These are phyloP conservation scores for Yamadazyma songkhlaensis DNA, from an alignment of 1,139 yeast genomes.

Conservation along the genomic window DNA sequence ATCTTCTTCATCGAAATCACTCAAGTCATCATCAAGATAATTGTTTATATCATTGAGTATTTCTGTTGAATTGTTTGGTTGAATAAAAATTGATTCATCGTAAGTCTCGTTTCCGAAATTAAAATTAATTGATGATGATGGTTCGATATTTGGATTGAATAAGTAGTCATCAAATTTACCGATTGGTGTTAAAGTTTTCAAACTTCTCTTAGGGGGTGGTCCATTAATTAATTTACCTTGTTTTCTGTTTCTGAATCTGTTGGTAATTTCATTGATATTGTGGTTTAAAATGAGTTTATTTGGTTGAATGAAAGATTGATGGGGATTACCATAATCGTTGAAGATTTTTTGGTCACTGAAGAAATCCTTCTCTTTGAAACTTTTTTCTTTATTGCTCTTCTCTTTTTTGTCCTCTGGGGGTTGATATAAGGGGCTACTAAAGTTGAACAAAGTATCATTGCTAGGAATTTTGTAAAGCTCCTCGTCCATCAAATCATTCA, in stretches of 20 bases:
- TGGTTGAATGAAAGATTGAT: constrained; percentile 26
- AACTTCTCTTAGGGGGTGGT: constrained; percentile 26
- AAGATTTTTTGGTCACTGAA: constrained; percentile 17
- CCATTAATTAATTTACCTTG: neutral
- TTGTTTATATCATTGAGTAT: constrained; percentile 30
- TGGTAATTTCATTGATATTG: constrained; percentile 3
- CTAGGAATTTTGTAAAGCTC: constrained; percentile 54
- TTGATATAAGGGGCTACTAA: constrained; percentile 3
- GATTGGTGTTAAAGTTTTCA: constrained; percentile 29
- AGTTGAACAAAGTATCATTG: constrained; percentile 11
- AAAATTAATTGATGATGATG: constrained; percentile 35
- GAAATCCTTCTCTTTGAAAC: neutral
- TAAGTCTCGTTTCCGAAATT: constrained; percentile 17
- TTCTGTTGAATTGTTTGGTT: constrained; percentile 14
- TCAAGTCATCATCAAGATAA: constrained; percentile 34
- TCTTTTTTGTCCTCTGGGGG: neutral
- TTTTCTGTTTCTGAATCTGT: neutral
- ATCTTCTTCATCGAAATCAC: constrained; percentile 36
- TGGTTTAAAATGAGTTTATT: constrained; percentile 9
- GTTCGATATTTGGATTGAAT: constrained; percentile 44
- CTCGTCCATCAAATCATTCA: constrained; percentile 63
- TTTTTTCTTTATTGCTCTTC: neutral
- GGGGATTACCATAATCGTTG: constrained; percentile 39
- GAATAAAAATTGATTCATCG: constrained; percentile 31
- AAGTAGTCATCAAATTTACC: constrained; percentile 31